These are phyloP conservation scores for Umbellularia californica DNA, from an alignment of 164 flowering plant species.

Conservation along the genomic window DNA sequence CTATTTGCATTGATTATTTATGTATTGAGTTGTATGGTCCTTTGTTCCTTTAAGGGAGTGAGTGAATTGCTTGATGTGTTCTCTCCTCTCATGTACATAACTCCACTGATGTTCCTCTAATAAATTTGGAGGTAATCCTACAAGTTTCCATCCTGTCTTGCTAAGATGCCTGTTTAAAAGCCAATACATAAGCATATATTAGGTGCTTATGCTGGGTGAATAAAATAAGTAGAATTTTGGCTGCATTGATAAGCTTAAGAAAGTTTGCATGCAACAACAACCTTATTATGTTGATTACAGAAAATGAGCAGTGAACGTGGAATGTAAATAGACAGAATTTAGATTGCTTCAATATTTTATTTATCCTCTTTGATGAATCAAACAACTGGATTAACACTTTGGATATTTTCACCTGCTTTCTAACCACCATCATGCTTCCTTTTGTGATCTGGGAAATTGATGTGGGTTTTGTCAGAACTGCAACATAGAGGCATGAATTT, in stretches of 20 bases:
- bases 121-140: no score
- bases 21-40: constrained; percentile 1
- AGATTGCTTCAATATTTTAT: neutral
- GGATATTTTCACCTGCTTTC: neutral
- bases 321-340: no score
- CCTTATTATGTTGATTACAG: no score
- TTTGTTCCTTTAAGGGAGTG: neutral
- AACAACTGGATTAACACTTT: neutral
- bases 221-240: neutral
- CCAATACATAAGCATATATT: neutral
- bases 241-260: neutral
- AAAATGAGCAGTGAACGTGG: no score
- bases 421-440: neutral
- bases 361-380: neutral
- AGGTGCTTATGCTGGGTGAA: neutral
- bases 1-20: neutral
- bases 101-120: no score
- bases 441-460: neutral
- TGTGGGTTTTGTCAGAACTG: neutral
- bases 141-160: neutral
- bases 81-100: neutral
- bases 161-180: neutral
- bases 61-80: neutral
- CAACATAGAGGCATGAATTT: neutral
- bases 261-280: no score